Conservation (phyloP, 345 rosid genomes). For the Toxicodendron radicans region DNA sequence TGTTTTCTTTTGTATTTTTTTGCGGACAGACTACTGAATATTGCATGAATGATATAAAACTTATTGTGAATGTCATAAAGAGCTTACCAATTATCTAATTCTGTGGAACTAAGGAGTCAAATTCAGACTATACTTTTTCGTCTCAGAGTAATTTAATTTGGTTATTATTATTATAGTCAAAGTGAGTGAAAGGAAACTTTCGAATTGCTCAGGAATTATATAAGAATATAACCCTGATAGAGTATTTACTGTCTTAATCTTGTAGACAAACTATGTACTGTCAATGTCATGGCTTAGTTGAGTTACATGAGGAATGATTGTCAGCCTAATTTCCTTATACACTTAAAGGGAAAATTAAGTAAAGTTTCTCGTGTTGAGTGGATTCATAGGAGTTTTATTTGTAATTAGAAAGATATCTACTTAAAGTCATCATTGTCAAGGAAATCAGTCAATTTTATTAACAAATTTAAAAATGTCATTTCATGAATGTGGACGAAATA, state of each 20-base stretch:
- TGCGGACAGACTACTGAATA: too few relatives aligned
- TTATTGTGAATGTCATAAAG: background rate
- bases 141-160: background rate
- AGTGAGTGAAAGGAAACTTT: background rate
- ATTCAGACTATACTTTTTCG: background rate
- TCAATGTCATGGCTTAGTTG: too few relatives aligned
- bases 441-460: background rate
- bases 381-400: background rate
- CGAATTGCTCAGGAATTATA: background rate
- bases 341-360: background rate
- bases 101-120: background rate
- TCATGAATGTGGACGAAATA: conserved; percentile 97
- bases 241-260: background rate
- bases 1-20: too few relatives aligned
- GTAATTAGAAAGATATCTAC: conserved; percentile 6
- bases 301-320: conserved; percentile 1
- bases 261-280: background rate
- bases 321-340: background rate
- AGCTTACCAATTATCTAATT: background rate
- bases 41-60: background rate
- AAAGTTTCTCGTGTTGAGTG: background rate
- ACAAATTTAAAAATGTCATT: conserved; percentile 56
- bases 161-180: background rate
- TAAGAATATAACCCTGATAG: background rate
- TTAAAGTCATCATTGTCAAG: background rate